Evolutionary conservation across 768 basidiomycete species (phyloP).

Genomic region (Mrakia blollopis): DNA sequence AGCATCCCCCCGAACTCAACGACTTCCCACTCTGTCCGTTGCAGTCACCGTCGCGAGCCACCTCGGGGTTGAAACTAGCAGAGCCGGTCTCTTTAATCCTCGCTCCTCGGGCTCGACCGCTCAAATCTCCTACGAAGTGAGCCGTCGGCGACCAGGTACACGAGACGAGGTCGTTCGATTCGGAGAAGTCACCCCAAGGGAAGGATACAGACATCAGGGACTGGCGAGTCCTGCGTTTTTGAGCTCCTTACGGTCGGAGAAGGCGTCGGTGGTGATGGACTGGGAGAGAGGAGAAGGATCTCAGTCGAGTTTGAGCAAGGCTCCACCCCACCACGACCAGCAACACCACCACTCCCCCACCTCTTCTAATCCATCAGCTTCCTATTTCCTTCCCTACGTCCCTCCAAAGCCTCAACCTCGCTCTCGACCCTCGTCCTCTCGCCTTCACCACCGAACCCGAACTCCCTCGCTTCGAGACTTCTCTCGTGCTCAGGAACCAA

Average conservation of each 20-base stretch:
- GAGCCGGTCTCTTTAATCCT: neutral
- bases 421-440: no score
- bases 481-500: neutral
- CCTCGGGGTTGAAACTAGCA: neutral
- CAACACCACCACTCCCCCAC: neutral
- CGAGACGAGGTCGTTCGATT: neutral
- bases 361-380: neutral
- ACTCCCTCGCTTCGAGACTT: neutral
- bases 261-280: neutral
- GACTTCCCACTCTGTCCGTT: neutral
- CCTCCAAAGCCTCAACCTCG: neutral
- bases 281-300: neutral
- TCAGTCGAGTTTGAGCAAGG: neutral
- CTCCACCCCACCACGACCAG: neutral
- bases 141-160: neutral
- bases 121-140: neutral
- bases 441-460: neutral
- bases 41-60: neutral
- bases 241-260: neutral
- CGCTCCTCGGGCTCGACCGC: neutral
- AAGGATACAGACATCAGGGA: neutral
- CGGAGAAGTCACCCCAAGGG: neutral
- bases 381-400: neutral
- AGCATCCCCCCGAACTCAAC: neutral
- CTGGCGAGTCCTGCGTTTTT: neutral